Percentiles rank a stretch among this genome's conserved stretches.
Conservation (phyloP, 768 basidiomycete genomes). For the Hygrocybe coccinea region DNA sequence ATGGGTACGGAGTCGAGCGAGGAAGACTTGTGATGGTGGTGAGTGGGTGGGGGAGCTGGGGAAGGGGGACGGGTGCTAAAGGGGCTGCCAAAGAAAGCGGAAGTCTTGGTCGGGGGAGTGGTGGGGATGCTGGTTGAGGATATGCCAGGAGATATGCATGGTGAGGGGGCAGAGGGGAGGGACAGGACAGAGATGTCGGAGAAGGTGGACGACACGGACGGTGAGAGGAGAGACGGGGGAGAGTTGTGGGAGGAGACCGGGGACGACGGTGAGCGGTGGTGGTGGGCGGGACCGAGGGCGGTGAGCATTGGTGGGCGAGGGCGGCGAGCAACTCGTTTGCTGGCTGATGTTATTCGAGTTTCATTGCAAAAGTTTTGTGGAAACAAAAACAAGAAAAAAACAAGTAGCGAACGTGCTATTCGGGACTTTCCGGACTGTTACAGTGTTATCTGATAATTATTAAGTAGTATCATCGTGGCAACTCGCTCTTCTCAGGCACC, state of each 20-base stretch:
- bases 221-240: background rate
- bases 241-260: background rate
- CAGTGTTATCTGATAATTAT: too few species aligned
- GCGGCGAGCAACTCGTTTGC: too few species aligned
- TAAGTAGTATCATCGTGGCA: constrained; percentile 47
- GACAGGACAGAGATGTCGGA: background rate
- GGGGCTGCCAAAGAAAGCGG: constrained; percentile 1
- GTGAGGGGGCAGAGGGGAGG: background rate
- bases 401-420: too few species aligned
- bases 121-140: background rate
- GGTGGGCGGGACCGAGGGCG: background rate
- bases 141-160: background rate
- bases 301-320: too few species aligned
- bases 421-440: too few species aligned
- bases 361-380: too few species aligned
- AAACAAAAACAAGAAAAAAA: too few species aligned
- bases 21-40: background rate
- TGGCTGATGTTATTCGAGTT: too few species aligned
- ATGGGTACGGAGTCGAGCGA: background rate
- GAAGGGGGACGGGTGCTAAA: constrained; percentile 6
- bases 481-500: constrained; percentile 28
- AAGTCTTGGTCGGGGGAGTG: background rate
- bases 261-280: background rate
- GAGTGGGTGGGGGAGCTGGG: background rate
- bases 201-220: background rate